Evolutionary conservation across 176 grass and related monocot genomes (phyloP), one percentile per base, ranked within the genome.

Genomic region (Carex parvula): DNA sequence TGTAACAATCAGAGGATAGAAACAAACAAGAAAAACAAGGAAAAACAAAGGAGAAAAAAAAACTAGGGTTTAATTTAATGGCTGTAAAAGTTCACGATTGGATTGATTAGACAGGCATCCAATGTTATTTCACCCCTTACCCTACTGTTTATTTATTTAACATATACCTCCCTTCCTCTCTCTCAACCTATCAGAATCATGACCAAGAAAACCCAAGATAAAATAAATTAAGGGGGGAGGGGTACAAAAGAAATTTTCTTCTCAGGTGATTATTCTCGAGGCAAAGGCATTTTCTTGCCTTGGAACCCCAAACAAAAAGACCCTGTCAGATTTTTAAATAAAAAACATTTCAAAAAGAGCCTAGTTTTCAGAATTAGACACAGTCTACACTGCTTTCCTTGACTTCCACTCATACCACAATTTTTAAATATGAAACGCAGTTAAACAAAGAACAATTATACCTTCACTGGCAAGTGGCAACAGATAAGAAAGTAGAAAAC

Each of bases 231-330:
- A 64, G 22, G 58, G 32, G 46, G 30, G 5, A 63, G 41, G 78
- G 61, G 62, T 67, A 54, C 80, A 83, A 83, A 65, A 81, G 58
- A 81, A 81, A 65, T 54, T 83, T 83, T 83, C 37, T 82, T 66
- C 85, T 88, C 85, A 79, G 64, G 56, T 88, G 86, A 88, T 91
- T 81, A 82, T 93, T 98, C 89, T 88, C 87, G 84, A 88, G 83
- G 89, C 71, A 77, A 66, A 85, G 81, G 85, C 41, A 87, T 83
- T 83, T 78, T 42, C 79, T 67, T 81, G 60, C 73, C 58, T 90
- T 87, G 89, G 89, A 87, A 90, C 81, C 89, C 85, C 73, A 90
- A 90, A 54, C 86, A n/a, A 84, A 68, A 77, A 79, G 83, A 81
- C 84, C 37, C 57, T 53, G 91, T 92, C 89, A 90, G 85, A 84